Base-by-base conservation (phyloP, 768 basidiomycete genomes). In the Hericium coralloides region DNA sequence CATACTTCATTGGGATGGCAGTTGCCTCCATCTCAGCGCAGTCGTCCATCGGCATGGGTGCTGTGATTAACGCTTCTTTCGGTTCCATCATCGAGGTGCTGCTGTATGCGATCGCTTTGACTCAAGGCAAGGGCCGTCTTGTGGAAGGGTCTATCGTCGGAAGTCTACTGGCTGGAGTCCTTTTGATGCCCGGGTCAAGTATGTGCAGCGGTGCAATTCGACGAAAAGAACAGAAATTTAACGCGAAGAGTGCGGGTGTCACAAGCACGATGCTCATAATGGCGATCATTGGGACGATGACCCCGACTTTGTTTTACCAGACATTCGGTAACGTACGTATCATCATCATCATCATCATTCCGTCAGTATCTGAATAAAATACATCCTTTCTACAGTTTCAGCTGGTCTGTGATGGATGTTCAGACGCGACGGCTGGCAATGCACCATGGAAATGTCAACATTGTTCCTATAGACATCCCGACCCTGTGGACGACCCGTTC, bases 241-340 rank as follows among this genome's bases (percentile, higher is more conserved):
- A 99, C 66, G 97, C 97, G n/a, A 98, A 92, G 76, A 93, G 90
- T 65, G 97, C 97, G 6, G 92, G 97, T 38, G 97, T 99, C 15
- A 99, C 97, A 0, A 97, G 94, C 68, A 97, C 97, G 76, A 95
- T 99, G 92, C 71, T 99, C 69, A 98, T 99, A 73, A 98, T 98
- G 95, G 97, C 97, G 12, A 92, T 99, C 69, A 95, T 99, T 59
- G 97, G 97, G 12, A 92, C 91, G 2, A 75, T 99, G 57, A 84
- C 93, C 0, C 97, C 97, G 2, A 98, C 97, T 0, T 68, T 99
- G 67, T 99, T 99, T 70, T 99, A 99, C 72, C 95, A 98, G 70
- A 94, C 88, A 10, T 99, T 95, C 69, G 97, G 97, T 53, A 93
- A 91, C 61, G 95, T 98, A 66, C 72, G 92, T 79, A 47, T 59